Evolutionary conservation across 116 monocot genomes (phyloP), one percentile per base, ranked within the genome.

Genomic region (Posidonia oceanica): DNA sequence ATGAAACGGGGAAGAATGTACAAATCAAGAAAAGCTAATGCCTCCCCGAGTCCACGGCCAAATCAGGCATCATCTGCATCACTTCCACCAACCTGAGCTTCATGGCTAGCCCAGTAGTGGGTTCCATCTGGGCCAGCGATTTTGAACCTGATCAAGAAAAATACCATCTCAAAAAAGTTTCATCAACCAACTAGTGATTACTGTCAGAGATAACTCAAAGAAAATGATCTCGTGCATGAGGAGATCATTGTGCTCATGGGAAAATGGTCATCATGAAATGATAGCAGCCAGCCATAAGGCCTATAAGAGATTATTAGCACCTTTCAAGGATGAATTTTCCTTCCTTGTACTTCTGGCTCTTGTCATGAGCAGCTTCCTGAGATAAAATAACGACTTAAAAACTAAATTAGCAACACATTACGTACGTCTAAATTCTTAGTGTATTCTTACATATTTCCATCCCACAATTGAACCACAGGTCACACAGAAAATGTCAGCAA

Each of bases 251-350:
- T 48, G 48, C 48, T 48, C 48, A 48, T 48, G 12, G 48, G 48
- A 48, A 48, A 48, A 48, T 4, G 7, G 12, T 12, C 12, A 48
- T 48, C 12, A 48, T 7, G 48, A 48, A 48, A 48, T 7, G 48
- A 48, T 48, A 48, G 48, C 48, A 6, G 12, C 12, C 48, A n/a
- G n/a, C 48, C 48, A 48, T 48, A 58, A 21, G 58, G 17, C 16
- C n/a, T 14, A 58, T 21, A 58, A 58, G 17, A 21, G 17, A 37
- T 37, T 37, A 67, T 16, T 21, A 64, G 61, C 66, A 94, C 94
- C 90, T 94, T 78, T 94, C 94, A 65, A 94, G 90, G 63, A 94
- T 82, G 68, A 88, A 90, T 72, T 90, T 94, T 51, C 94, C 94
- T 82, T 94, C 94, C 72, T 94, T 90, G 79, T 94, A 94, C 81